Conservation (phyloP, 495 filamentous ascomycete genomes). For the Penicillium mononematosum region DNA sequence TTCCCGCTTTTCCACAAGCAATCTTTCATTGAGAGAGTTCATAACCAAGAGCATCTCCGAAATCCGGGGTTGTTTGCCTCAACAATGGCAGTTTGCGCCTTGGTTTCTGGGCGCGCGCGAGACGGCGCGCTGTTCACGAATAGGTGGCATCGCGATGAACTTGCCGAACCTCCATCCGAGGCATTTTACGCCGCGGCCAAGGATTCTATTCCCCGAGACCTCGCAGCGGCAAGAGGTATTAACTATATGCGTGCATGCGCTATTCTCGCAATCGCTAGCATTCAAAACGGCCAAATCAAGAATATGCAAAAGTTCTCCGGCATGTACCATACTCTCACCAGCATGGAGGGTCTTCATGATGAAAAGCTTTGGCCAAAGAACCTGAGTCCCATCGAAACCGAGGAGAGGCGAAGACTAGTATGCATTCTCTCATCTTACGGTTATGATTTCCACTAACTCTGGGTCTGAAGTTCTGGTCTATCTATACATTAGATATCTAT, state of each 20-base stretch:
- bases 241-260: constrained; percentile 48
- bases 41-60: constrained; percentile 38
- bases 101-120: constrained; percentile 44
- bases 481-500: constrained; percentile 53
- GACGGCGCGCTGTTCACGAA: constrained; percentile 44
- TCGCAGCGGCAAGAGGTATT: constrained; percentile 37
- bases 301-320: constrained; percentile 50
- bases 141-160: constrained; percentile 29
- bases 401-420: constrained; percentile 49
- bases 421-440: not conserved
- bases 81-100: constrained; percentile 50
- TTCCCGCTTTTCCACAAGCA: constrained; percentile 51
- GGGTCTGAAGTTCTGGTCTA: constrained; percentile 48
- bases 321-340: constrained; percentile 44
- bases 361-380: constrained; percentile 49
- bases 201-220: constrained; percentile 40
- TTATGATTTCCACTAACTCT: not conserved
- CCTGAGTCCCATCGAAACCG: constrained; percentile 43
- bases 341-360: constrained; percentile 48
- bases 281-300: constrained; percentile 47
- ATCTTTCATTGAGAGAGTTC: constrained; percentile 37
- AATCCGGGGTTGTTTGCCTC: constrained; percentile 47
- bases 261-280: constrained; percentile 45
- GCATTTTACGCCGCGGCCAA: constrained; percentile 49
- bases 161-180: constrained; percentile 36